Conservation (phyloP, 495 filamentous ascomycete species). For the Penicillium silybi region DNA sequence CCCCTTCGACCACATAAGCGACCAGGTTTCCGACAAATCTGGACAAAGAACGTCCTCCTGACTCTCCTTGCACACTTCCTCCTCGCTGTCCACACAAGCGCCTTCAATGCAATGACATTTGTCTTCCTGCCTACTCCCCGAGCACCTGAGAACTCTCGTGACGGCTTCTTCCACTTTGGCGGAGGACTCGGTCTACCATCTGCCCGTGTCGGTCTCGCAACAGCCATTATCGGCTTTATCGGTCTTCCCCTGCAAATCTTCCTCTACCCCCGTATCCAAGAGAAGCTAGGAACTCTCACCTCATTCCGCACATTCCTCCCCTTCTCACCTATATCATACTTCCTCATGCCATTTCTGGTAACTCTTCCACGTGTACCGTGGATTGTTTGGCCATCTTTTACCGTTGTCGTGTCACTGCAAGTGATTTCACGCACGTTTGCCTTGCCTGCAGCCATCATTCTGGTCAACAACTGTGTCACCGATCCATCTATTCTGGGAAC, state of each 20-base stretch:
- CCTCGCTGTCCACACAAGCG: constrained; percentile 68
- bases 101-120: constrained; percentile 72
- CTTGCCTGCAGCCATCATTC: constrained; percentile 61
- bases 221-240: constrained; percentile 64
- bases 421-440: constrained; percentile 70
- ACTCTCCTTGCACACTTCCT: constrained; percentile 63
- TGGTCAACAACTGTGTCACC: constrained; percentile 68
- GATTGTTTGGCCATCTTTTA: constrained; percentile 56
- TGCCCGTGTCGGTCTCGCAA: constrained; percentile 62
- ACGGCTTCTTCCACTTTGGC: constrained; percentile 58
- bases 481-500: constrained; percentile 60
- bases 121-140: constrained; percentile 67
- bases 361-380: constrained; percentile 46
- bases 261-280: constrained; percentile 61
- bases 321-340: constrained; percentile 64
- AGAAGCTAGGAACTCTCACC: constrained; percentile 56
- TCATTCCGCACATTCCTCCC: constrained; percentile 56
- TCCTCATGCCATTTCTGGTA: constrained; percentile 63
- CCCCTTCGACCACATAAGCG: constrained; percentile 23
- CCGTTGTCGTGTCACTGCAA: constrained; percentile 59
- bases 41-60: constrained; percentile 57
- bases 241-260: constrained; percentile 68
- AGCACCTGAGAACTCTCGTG: constrained; percentile 41
- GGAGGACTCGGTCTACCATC: constrained; percentile 71
- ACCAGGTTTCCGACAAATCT: constrained; percentile 55